Percentiles rank a stretch among this genome's conserved stretches.
Conservation (phyloP, 169 alveolate species). For the Cryptosporidium meleagridis region DNA sequence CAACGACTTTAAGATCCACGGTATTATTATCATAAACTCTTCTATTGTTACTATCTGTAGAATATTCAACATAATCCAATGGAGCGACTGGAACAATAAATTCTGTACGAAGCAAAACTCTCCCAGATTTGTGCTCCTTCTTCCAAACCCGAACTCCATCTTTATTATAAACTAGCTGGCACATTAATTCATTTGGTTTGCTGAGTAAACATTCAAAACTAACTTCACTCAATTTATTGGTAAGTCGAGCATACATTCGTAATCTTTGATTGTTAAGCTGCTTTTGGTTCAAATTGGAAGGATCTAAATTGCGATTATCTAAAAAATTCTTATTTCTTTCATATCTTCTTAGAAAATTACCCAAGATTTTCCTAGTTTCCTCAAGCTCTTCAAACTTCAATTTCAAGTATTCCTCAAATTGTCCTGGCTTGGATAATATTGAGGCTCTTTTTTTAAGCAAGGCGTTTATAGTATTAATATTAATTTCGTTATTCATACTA, state of each 20-base stretch:
- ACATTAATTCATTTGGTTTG: constrained; percentile 34
- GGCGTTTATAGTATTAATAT: neutral
- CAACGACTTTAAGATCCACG: constrained; percentile 73
- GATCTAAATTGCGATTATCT: neutral
- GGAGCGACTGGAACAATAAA: constrained; percentile 73
- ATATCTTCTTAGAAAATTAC: neutral
- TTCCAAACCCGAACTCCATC: constrained; percentile 82
- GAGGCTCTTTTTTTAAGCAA: neutral
- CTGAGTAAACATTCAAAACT: constrained; percentile 62
- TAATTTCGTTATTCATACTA: neutral
- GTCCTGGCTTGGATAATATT: neutral
- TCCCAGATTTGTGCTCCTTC: constrained; percentile 77
- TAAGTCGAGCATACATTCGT: constrained; percentile 7
- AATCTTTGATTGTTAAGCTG: neutral
- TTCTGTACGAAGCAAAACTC: constrained; percentile 74
- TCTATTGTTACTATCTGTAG: constrained; percentile 74
- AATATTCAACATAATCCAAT: constrained; percentile 59
- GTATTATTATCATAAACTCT: constrained; percentile 77
- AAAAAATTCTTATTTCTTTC: neutral
- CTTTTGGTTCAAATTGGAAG: neutral
- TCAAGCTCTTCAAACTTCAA: constrained; percentile 28
- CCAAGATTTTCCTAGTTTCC: neutral
- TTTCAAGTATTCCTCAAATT: constrained; percentile 48
- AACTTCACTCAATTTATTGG: constrained; percentile 51
- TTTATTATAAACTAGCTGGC: constrained; percentile 74